Conservation (phyloP, 192 early-diverging fungal genomes). For the Coemansia sp. region DNA sequence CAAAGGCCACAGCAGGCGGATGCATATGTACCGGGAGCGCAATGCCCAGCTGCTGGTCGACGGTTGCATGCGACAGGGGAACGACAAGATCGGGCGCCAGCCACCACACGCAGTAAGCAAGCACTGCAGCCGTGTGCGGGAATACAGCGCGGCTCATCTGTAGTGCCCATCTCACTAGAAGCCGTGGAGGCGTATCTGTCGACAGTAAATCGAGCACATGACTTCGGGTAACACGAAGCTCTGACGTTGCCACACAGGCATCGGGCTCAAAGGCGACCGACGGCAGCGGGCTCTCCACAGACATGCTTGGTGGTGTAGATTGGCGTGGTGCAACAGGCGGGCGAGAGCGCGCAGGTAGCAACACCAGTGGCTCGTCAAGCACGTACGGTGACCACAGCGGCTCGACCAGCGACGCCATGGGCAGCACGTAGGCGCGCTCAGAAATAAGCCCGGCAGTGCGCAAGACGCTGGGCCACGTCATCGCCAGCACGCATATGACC, state of each 20-base stretch:
- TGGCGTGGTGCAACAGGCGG: neutral
- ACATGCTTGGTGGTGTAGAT: neutral
- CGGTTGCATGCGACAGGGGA: conserved; percentile 26
- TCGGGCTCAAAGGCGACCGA: neutral
- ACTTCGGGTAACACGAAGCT: conserved; percentile 29
- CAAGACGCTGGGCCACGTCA: conserved; percentile 52
- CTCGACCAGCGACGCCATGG: conserved; percentile 40
- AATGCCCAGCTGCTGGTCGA: conserved; percentile 42
- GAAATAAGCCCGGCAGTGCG: conserved; percentile 50
- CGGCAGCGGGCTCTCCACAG: neutral
- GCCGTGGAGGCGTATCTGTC: conserved; percentile 25
- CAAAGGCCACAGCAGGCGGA: conserved; percentile 6
- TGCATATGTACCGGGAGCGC: conserved; percentile 1
- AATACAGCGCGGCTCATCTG: conserved; percentile 13
- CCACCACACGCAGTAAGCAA: conserved; percentile 39
- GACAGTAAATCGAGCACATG: conserved; percentile 24
- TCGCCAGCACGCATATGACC: conserved; percentile 43
- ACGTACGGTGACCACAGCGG: conserved; percentile 37
- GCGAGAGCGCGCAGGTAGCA: conserved; percentile 9
- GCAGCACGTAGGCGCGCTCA: conserved; percentile 48
- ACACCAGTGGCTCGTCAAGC: conserved; percentile 15
- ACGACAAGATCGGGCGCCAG: conserved; percentile 41
- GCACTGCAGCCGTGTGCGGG: conserved; percentile 15
- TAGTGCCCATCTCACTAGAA: conserved; percentile 24
- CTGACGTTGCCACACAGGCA: neutral